These are phyloP conservation scores for Trichomonascaceae sp. DNA, from an alignment of 1,139 yeast species.

Conservation along the genomic window DNA sequence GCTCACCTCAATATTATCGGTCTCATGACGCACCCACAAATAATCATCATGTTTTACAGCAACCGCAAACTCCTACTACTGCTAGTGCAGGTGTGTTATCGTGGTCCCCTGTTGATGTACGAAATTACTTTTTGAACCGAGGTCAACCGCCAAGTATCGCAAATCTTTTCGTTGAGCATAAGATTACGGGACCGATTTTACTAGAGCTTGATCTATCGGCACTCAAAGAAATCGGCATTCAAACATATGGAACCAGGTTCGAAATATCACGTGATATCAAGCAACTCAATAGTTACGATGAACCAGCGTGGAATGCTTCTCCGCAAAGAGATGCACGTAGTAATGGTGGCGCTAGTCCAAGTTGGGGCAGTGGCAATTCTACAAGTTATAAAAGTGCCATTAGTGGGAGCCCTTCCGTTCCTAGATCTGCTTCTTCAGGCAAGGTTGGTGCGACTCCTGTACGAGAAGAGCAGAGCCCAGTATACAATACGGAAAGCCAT, in stretches of 20 bases:
- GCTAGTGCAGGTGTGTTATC: slow-evolving; percentile 20
- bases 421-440: not conserved
- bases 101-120: slow-evolving; percentile 90
- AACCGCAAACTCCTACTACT: not conserved
- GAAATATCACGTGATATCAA: slow-evolving; percentile 88
- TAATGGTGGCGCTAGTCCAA: not conserved
- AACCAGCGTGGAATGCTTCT: not conserved
- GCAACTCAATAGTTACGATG: slow-evolving; percentile 37
- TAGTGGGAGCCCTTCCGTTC: not conserved
- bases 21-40: slow-evolving; percentile 1
- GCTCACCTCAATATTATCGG: not conserved
- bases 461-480: not conserved
- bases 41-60: not conserved
- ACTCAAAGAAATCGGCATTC: slow-evolving; percentile 84
- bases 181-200: slow-evolving; percentile 79
- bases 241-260: slow-evolving; percentile 91
- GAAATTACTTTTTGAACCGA: slow-evolving; percentile 61
- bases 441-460: not conserved
- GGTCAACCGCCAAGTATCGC: slow-evolving; percentile 74
- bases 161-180: slow-evolving; percentile 76
- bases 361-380: slow-evolving; percentile 3
- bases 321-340: not conserved
- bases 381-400: not conserved
- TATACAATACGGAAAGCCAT: not conserved
- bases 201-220: slow-evolving; percentile 80